These are phyloP conservation scores for Venturia asperata DNA, from an alignment of 2,329 filamentous ascomycete genomes.

Conservation along the genomic window DNA sequence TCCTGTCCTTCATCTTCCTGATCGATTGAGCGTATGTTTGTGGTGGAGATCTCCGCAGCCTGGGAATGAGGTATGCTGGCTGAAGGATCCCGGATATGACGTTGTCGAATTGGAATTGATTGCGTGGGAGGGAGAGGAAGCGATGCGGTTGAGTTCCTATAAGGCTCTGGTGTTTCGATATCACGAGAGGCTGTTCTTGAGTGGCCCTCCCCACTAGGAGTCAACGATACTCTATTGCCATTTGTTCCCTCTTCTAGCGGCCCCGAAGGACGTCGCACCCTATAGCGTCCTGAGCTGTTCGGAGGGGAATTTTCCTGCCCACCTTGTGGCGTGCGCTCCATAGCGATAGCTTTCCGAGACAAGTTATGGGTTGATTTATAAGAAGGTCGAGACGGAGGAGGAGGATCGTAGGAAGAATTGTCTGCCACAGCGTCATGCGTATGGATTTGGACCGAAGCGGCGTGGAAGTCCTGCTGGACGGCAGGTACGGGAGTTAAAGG, in stretches of 20 bases:
- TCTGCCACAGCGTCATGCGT: neutral
- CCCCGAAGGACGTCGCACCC: conserved; percentile 25
- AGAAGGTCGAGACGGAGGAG: neutral
- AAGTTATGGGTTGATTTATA: neutral
- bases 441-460: neutral
- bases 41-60: conserved; percentile 18
- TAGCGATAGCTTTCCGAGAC: neutral
- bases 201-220: conserved; percentile 29
- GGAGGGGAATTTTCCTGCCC: conserved; percentile 27
- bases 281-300: conserved; percentile 4
- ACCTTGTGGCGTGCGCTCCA: conserved; percentile 13
- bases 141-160: conserved; percentile 23
- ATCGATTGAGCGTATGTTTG: neutral
- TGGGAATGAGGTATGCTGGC: conserved; percentile 17
- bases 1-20: neutral
- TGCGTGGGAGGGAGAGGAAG: conserved; percentile 27
- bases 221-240: conserved; percentile 27
- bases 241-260: conserved; percentile 27
- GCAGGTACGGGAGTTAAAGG: conserved; percentile 12
- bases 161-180: conserved; percentile 25
- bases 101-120: conserved; percentile 31
- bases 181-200: conserved; percentile 33
- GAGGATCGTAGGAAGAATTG: neutral
- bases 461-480: conserved; percentile 8
- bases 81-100: conserved; percentile 26